Evolutionary conservation across 2,329 filamentous ascomycete genomes (phyloP).

Genomic region (Trichoderma atroviride): DNA sequence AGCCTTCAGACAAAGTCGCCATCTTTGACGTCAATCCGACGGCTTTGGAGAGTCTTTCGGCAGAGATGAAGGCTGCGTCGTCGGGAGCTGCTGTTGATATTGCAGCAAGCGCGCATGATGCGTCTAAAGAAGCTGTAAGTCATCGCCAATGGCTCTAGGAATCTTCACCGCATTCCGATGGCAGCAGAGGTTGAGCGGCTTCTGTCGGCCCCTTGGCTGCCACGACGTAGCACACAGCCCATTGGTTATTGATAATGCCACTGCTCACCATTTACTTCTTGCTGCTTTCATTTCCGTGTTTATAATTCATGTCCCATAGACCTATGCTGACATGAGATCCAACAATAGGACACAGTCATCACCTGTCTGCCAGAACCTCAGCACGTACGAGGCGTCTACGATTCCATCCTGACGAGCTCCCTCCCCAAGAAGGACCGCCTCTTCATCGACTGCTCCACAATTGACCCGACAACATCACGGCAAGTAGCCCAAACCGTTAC

Average conservation of each 20-base stretch:
- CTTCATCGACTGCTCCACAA: conserved; percentile 96
- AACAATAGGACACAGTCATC: conserved; percentile 74
- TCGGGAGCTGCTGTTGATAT: conserved; percentile 52
- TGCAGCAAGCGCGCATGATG: conserved; percentile 50
- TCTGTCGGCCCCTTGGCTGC: conserved; percentile 64
- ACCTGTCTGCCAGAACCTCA: conserved; percentile 87
- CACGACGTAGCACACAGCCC: conserved; percentile 61
- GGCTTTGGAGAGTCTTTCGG: conserved; percentile 50
- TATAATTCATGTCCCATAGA: conserved; percentile 44
- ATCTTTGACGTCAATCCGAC: conserved; percentile 61
- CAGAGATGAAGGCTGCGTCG: conserved; percentile 49
- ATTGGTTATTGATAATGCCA: conserved; percentile 48
- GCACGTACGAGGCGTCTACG: conserved; percentile 83
- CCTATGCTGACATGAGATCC: conserved; percentile 26
- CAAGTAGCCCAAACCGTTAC: conserved; percentile 71
- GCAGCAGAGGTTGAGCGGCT: conserved; percentile 66
- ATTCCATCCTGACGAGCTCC: conserved; percentile 67
- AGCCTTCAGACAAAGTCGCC: conserved; percentile 52
- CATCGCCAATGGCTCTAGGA: neutral
- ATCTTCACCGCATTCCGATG: conserved; percentile 41
- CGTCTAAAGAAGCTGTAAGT: conserved; percentile 57
- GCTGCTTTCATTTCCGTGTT: neutral
- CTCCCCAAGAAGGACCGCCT: conserved; percentile 63
- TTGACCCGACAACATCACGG: conserved; percentile 84
- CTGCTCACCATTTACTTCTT: neutral